Conservation (phyloP, 2,329 filamentous ascomycete species). For the Botrytis sinoallii region DNA sequence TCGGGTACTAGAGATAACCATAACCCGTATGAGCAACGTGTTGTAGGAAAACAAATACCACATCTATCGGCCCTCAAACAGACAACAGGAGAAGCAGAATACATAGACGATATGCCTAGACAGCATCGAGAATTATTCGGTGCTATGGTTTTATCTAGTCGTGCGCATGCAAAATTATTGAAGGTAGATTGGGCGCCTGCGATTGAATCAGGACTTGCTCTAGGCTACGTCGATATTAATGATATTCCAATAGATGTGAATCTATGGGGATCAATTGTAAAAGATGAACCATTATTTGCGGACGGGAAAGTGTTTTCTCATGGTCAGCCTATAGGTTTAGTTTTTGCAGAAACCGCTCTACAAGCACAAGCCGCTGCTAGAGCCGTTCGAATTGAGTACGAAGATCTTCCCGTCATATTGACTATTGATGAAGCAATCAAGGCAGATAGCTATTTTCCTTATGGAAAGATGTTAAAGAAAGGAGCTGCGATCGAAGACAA, state of each 20-base stretch:
- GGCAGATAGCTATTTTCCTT: slow-evolving; percentile 79
- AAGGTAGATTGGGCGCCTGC: slow-evolving; percentile 72
- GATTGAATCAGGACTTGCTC: slow-evolving; percentile 61
- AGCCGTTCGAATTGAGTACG: slow-evolving; percentile 82
- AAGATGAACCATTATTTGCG: slow-evolving; percentile 86
- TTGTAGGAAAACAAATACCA: slow-evolving; percentile 76
- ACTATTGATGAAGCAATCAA: slow-evolving; percentile 93
- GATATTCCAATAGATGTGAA: slow-evolving; percentile 79
- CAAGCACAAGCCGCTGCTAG: slow-evolving; percentile 75
- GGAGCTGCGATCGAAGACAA: slow-evolving; percentile 69
- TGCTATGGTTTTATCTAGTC: slow-evolving; percentile 80
- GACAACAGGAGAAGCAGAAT: slow-evolving; percentile 87
- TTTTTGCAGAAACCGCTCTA: slow-evolving; percentile 75
- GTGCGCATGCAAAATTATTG: slow-evolving; percentile 78
- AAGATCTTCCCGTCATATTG: slow-evolving; percentile 81
- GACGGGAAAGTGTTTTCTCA: slow-evolving; percentile 83
- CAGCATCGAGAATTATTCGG: slow-evolving; percentile 84
- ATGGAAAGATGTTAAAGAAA: slow-evolving; percentile 76
- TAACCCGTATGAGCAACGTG: slow-evolving; percentile 72
- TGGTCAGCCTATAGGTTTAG: slow-evolving; percentile 88
- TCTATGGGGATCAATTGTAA: slow-evolving; percentile 70
- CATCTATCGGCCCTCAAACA: slow-evolving; percentile 91
- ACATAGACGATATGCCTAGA: slow-evolving; percentile 87
- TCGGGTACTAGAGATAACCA: slow-evolving; percentile 70
- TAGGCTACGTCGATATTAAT: slow-evolving; percentile 75